phyloP scores from a whole-genome alignment of 345 rosid species.

The Laguncularia racemosa region DNA sequence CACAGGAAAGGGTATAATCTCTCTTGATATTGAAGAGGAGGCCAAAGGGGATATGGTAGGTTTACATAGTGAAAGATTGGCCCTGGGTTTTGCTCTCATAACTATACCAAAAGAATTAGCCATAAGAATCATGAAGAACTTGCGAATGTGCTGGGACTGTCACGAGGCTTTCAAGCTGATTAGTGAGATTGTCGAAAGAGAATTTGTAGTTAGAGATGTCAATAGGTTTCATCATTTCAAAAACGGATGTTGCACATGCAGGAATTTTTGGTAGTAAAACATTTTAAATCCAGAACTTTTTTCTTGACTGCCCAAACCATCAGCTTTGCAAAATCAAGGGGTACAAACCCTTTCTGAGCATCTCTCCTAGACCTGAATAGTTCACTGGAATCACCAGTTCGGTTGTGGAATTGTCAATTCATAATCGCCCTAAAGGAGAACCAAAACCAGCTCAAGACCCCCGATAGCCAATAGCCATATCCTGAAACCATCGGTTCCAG shows the following conservation, averaged over 20 bases:
- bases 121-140: slow-evolving; percentile 53
- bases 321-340: no score
- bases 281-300: no score
- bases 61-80: slow-evolving; percentile 71
- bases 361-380: no score
- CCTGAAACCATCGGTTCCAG: no score
- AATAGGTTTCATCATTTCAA: slow-evolving; percentile 69
- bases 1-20: slow-evolving; percentile 30
- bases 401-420: no score
- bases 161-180: slow-evolving; percentile 65
- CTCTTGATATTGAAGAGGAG: slow-evolving; percentile 61
- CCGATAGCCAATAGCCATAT: no score
- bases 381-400: no score
- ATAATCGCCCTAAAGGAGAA: no score
- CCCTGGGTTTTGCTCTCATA: slow-evolving; percentile 52
- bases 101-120: slow-evolving; percentile 35
- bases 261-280: slow-evolving; percentile 51
- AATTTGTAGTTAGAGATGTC: slow-evolving; percentile 60
- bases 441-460: no score
- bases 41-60: slow-evolving; percentile 43
- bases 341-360: no score
- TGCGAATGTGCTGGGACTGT: slow-evolving; percentile 73
- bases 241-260: slow-evolving; percentile 49
- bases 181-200: slow-evolving; percentile 50
- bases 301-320: no score